Base-by-base conservation (phyloP, 2,329 filamentous ascomycete species). In the Diplodia scrobiculata region DNA sequence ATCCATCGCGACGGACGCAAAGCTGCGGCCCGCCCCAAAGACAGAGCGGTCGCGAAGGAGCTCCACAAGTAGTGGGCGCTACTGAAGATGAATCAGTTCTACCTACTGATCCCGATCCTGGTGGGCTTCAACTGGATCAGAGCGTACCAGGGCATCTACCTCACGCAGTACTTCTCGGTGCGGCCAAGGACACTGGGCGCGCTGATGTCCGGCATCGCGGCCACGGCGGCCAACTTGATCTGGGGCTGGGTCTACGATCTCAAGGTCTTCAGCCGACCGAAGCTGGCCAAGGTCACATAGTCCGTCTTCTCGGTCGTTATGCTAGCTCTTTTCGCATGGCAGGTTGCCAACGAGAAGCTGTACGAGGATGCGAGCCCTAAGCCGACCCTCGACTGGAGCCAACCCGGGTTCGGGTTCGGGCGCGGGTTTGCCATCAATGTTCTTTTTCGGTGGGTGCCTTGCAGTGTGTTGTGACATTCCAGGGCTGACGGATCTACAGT, bases 101-200 rank as follows among this genome's bases (percentile, higher is more conserved):
- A 78, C 63, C 75, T 85, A 0, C 72, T 84, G 14, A 77, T 84
- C 3, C 83, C 83, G 0, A 77, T 84, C 14, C 76, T 84, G n/a
- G 70, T 83, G 0, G 81, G 81, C 0, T 83, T 83, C 69, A 80
- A 82, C 67, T 85, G 83, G 79, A 84, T 83, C 67, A 72, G 71
- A 41, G 83, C 82, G 0, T 84, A 85, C 25, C 74, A 83, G 27
- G 81, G 82, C 9, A 84, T 83, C 13, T 85, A 84, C 69, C 76
- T 84, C 19, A 81, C 82, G 11, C 80, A 78, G 34, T 84, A 84
- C 73, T 84, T 84, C 69, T 82, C 81, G 2, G 82, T 84, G 1
- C 78, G 83, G 2, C 74, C 82, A 0, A 74, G 82, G 3, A 79
- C 82, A 0, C 73, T 84, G 1, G 79, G 79, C 1, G 78, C 81